Evolutionary conservation across 768 basidiomycete genomes (phyloP), one percentile per base, ranked within the genome.

Genomic region (Phanerochaete sordida): DNA sequence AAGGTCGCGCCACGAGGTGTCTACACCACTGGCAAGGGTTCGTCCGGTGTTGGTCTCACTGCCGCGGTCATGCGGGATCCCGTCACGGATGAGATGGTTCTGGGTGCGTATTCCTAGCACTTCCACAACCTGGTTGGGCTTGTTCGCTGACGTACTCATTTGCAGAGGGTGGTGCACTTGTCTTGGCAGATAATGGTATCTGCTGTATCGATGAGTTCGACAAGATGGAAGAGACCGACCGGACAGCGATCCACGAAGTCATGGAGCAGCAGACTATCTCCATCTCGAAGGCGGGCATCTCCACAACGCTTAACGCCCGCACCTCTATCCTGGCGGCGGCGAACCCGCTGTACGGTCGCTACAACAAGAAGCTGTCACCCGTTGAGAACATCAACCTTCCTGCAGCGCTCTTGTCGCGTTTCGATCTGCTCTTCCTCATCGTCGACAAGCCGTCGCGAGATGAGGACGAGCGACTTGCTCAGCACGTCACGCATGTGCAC

Each of bases 261-360:
- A 99, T 99, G 97, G 96, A 98, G 75, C 97, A 98, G 73, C 97
- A 99, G 76, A 99, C 97, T 0, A 98, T 99, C 58, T 98, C 96
- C 2, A 99, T 99, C 63, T 97, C 97, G 45, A 99, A 98, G 75
- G 97, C 97, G 4, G 97, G 97, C 24, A 99, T 99, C 70, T 95
- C 96, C 9, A 99, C 97, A 8, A 98, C 97, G 1, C 81, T 99
- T 49, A 98, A 98, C 68, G 97, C 97, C 26, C 88, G 97, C 54
- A 96, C 96, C 1, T 98, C 97, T 8, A 93, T 99, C 69, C 85
- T 99, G 15, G 97, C 97, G 2, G 97, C 97, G 12, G 97, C 97
- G 59, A 99, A 99, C 74, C 97, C 97, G 35, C 78, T 98, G 0
- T 98, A 97, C 66, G 97, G 97, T 27, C 91, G 97, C 30, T 99